Conservation (phyloP, 2,329 filamentous ascomycete species). For the Lithohypha guttulata region DNA sequence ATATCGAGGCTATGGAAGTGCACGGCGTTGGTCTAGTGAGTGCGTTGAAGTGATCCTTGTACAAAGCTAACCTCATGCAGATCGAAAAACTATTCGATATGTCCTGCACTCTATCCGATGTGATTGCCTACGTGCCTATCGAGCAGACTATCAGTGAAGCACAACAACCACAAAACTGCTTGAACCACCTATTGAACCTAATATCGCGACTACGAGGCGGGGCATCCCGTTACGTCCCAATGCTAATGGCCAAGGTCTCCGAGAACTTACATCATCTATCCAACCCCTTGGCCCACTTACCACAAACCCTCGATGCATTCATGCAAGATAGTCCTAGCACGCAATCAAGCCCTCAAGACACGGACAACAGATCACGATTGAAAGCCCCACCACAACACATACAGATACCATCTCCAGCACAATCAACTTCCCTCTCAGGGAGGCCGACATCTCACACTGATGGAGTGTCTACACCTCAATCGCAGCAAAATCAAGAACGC, state of each 20-base stretch:
- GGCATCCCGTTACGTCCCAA: slow-evolving; percentile 63
- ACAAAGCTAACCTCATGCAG: slow-evolving; percentile 27
- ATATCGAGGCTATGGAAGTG: slow-evolving; percentile 61
- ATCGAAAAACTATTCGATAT: slow-evolving; percentile 74
- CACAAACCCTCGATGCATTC: slow-evolving; percentile 7
- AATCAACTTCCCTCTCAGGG: neutral
- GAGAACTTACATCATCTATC: slow-evolving; percentile 49
- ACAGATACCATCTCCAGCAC: neutral
- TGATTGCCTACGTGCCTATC: slow-evolving; percentile 53
- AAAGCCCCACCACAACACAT: neutral
- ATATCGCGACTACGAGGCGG: slow-evolving; percentile 63
- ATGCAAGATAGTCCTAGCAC: neutral
- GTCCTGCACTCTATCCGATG: slow-evolving; percentile 60
- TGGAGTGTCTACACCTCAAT: neutral
- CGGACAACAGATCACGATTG: neutral
- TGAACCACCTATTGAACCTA: slow-evolving; percentile 58
- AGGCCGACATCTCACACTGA: neutral
- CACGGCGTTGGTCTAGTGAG: slow-evolving; percentile 62
- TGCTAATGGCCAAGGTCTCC: slow-evolving; percentile 64
- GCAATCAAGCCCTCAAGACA: neutral
- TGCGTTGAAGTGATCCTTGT: too few relatives aligned
- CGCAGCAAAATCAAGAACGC: neutral
- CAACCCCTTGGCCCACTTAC: slow-evolving; percentile 5
- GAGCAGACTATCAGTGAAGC: slow-evolving; percentile 48
- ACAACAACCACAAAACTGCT: slow-evolving; percentile 54